A percentile compares a stretch with the other conserved stretches of the same genome.
These are phyloP conservation scores for Euphorbia peplus DNA, from an alignment of 345 rosid species.

Conservation along the genomic window DNA sequence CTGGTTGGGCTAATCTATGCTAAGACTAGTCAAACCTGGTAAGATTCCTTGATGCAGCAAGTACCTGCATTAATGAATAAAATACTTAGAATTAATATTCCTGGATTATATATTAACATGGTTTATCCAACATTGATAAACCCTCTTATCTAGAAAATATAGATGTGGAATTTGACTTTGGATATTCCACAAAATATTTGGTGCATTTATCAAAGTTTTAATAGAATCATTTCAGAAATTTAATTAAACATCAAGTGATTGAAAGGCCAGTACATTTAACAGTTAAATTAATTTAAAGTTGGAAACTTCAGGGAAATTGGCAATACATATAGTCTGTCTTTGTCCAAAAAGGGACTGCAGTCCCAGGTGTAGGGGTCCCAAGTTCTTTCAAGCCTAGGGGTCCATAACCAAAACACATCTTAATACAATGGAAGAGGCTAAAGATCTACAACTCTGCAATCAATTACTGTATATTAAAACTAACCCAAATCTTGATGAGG, in stretches of 20 bases:
- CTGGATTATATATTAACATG: neutral
- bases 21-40: conserved; percentile 7
- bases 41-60: conserved; percentile 3
- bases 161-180: neutral
- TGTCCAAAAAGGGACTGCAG: neutral
- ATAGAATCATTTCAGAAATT: neutral
- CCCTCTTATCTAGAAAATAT: neutral
- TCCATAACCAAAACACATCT: neutral
- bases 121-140: neutral
- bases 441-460: neutral
- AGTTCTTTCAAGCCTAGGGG: neutral
- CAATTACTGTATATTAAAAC: neutral
- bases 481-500: no score
- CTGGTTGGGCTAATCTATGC: neutral
- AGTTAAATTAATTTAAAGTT: neutral
- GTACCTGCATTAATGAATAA: neutral
- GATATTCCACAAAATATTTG: neutral
- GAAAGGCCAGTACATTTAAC: neutral
- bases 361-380: neutral
- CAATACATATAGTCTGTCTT: neutral
- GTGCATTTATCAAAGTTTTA: neutral
- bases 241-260: neutral
- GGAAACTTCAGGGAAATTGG: neutral
- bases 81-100: neutral
- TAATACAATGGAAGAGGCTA: neutral